Base-by-base conservation (phyloP, 2,329 filamentous ascomycete species). In the Colletotrichum phormii region DNA sequence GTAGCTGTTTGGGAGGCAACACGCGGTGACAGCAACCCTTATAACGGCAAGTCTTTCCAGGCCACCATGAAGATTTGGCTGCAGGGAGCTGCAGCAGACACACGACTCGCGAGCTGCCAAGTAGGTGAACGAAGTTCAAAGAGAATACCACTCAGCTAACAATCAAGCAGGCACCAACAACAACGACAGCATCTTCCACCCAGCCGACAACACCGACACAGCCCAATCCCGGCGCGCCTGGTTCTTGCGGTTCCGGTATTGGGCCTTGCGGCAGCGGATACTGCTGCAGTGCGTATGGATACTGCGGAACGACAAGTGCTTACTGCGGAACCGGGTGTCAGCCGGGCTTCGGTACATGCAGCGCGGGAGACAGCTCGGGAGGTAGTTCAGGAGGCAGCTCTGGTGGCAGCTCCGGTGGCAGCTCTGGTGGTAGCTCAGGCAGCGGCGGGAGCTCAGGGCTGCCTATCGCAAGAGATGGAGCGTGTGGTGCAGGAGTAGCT, bases 1-100 rank as follows among this genome's bases (percentile, higher is more conserved):
- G 72, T 80, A 35, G 80, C 80, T 65, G 49, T 82, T 7, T 81
- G 77, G 77, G 80, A 82, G 35, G 80, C 79, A 31, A 78, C 79
- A 1, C 68, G 68, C 22, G 72, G 71, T 7, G 64, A 72, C 26
- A 61, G 15, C 5, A 75, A 75, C 49, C 72, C 51, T 2, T 74
- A 72, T 37, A 73, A 73, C 15, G 71, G 71, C 66, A 73, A 53
- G 57, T 73, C 71, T 5, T 73, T 73, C 61, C 71, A 73, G 26
- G 71, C 71, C 18, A 64, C 62, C 2, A 73, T 73, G 71, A 73
- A 73, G 29, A 24, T 61, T 18, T 73, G 66, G 71, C 55, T 73
- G 1, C 53, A 65, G 12, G 71, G 35, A 26, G 71, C 66, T n/a
- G 60, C 66, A 18, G 49, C 29, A 35, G 65, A 69, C 15, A 35